Conservation (phyloP, 2,329 filamentous ascomycete species). For the Trichoderma citrinoviride region DNA sequence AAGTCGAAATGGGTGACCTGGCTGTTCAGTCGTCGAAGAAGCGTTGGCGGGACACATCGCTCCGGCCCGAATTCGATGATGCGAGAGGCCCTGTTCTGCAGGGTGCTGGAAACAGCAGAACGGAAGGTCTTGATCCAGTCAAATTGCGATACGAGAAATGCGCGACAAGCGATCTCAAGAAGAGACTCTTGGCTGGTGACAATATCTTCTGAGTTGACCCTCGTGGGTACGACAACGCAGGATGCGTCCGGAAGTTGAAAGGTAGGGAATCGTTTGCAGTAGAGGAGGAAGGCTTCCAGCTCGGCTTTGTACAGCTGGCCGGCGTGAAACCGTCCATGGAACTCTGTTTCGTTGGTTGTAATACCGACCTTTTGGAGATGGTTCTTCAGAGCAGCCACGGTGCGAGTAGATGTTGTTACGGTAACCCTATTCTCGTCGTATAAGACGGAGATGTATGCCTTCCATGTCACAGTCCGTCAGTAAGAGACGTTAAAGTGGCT, state of each 20-base stretch:
- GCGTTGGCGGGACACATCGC: conserved; percentile 35
- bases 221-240: not conserved
- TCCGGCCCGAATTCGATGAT: conserved; percentile 40
- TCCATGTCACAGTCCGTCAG: not conserved
- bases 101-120: not conserved
- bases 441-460: not conserved
- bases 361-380: not conserved
- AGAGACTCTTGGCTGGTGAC: not conserved
- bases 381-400: not conserved
- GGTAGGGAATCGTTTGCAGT: not conserved
- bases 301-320: not conserved
- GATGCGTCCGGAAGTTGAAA: not conserved
- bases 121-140: not conserved
- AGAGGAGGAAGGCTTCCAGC: not conserved
- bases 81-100: conserved; percentile 32
- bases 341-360: too few species aligned
- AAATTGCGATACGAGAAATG: not conserved
- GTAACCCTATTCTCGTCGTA: not conserved
- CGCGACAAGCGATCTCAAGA: not conserved
- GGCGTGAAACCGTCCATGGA: not conserved
- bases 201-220: not conserved
- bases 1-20: not conserved
- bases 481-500: not conserved
- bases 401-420: not conserved
- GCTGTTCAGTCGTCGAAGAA: conserved; percentile 23